phyloP scores from a whole-genome alignment of 192 early-diverging fungal species.

The Coemansia sp. region DNA sequence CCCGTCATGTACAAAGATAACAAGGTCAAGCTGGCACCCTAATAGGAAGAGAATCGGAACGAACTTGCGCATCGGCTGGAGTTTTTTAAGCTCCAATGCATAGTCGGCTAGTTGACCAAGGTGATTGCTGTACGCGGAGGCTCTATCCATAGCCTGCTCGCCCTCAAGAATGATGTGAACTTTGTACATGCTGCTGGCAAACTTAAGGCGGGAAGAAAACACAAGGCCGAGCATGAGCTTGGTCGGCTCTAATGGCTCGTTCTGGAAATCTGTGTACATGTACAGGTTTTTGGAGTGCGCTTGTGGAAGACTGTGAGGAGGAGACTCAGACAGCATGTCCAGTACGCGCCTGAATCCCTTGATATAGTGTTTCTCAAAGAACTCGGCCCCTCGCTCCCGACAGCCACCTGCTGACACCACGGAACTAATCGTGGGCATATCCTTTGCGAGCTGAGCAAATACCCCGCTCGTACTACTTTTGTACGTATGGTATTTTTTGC shows the following conservation, averaged over 20 bases:
- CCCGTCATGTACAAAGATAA: conserved; percentile 16
- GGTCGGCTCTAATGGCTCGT: background rate
- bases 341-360: background rate
- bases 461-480: no score
- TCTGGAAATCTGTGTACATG: background rate
- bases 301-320: background rate
- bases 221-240: background rate
- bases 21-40: background rate
- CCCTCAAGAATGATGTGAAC: background rate
- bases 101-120: no score
- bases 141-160: background rate
- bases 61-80: conserved; percentile 19
- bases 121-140: background rate
- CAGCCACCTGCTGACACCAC: background rate
- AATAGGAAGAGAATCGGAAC: conserved; percentile 15
- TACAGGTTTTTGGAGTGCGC: background rate
- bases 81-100: no score
- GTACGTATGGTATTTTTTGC: background rate
- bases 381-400: background rate
- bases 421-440: background rate
- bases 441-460: background rate
- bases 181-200: background rate
- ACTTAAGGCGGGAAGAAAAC: background rate
- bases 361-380: background rate
- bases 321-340: background rate